Conservation (phyloP, 208 protist genomes). For the Herpetomonas tarakana region DNA sequence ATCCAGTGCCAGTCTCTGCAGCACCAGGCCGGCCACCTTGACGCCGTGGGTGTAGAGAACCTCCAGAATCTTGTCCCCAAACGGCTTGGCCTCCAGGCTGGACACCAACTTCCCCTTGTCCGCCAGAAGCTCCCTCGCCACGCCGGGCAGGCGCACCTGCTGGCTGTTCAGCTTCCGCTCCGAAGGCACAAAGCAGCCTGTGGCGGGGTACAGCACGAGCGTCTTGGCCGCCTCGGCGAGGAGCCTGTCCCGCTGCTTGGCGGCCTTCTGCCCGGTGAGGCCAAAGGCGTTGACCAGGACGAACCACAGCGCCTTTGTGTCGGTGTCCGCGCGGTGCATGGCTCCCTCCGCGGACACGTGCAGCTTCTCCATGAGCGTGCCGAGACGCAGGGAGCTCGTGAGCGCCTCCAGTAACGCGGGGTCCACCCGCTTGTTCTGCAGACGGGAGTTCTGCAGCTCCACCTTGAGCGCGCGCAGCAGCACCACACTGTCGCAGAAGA, state of each 20-base stretch:
- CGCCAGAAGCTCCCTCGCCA: constrained; percentile 35
- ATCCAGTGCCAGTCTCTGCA: constrained; percentile 64
- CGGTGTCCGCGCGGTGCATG: constrained; percentile 83
- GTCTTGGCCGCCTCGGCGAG: constrained; percentile 49
- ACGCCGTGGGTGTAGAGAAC: constrained; percentile 40
- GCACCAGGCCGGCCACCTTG: constrained; percentile 50
- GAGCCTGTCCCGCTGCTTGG: constrained; percentile 47
- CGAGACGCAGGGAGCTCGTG: constrained; percentile 59
- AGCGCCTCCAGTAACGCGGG: constrained; percentile 49
- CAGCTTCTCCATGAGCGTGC: constrained; percentile 60
- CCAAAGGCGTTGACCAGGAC: constrained; percentile 68
- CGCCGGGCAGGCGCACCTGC: constrained; percentile 56
- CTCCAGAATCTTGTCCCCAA: constrained; percentile 49
- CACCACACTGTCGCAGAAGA: constrained; percentile 81
- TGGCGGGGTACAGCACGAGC: constrained; percentile 46
- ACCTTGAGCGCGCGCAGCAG: constrained; percentile 51
- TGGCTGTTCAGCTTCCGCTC: constrained; percentile 31
- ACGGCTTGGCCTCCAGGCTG: constrained; percentile 32
- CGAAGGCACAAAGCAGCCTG: constrained; percentile 65
- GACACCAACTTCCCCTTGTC: constrained; percentile 25
- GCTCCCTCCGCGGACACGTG: constrained; percentile 51
- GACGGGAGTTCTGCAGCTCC: constrained; percentile 23
- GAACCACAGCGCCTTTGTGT: constrained; percentile 82
- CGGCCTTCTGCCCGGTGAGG: constrained; percentile 20
- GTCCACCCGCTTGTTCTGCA: constrained; percentile 16